Conservation (phyloP, 164 flowering plant species). For the Aristolochia contorta region DNA sequence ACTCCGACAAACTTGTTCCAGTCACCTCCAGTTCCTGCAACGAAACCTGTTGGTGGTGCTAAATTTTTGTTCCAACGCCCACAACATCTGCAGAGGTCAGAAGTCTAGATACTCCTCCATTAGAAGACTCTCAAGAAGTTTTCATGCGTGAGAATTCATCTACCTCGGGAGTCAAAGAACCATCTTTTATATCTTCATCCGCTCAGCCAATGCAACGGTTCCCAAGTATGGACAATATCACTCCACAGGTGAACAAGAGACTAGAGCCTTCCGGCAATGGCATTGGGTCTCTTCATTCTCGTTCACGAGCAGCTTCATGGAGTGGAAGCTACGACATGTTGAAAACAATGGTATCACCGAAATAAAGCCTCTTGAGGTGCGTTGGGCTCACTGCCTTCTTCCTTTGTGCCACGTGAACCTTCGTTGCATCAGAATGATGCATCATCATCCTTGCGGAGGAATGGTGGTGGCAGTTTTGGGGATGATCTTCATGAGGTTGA, state of each 20-base stretch:
- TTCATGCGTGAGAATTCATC: conserved; percentile 26
- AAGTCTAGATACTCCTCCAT: conserved; percentile 17
- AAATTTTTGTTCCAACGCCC: conserved; percentile 76
- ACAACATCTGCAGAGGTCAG: conserved; percentile 27
- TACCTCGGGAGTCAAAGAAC: conserved; percentile 20
- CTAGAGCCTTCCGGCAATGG: conserved; percentile 7
- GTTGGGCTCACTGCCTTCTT: conserved; percentile 28
- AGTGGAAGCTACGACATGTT: conserved; percentile 44
- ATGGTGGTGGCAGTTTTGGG: conserved; percentile 24
- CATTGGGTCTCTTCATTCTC: conserved; percentile 23
- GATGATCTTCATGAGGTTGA: conserved; percentile 78
- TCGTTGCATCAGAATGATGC: conserved; percentile 9
- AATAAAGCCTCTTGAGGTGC: conserved; percentile 32
- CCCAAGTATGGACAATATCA: conserved; percentile 64
- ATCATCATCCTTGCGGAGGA: conserved; percentile 7
- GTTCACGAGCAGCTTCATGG: conserved; percentile 82
- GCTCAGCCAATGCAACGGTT: conserved; percentile 42
- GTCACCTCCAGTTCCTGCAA: conserved; percentile 55
- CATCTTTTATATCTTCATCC: conserved; percentile 23
- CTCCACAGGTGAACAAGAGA: conserved; percentile 11
- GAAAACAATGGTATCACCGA: conserved; percentile 13
- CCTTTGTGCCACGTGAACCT: conserved; percentile 29
- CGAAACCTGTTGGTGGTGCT: conserved; percentile 37
- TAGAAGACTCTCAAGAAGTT: conserved; percentile 25
- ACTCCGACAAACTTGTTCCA: conserved; percentile 46